Evolutionary conservation across 2,329 filamentous ascomycete species (phyloP).

Genomic region (Cytospora leucostoma): DNA sequence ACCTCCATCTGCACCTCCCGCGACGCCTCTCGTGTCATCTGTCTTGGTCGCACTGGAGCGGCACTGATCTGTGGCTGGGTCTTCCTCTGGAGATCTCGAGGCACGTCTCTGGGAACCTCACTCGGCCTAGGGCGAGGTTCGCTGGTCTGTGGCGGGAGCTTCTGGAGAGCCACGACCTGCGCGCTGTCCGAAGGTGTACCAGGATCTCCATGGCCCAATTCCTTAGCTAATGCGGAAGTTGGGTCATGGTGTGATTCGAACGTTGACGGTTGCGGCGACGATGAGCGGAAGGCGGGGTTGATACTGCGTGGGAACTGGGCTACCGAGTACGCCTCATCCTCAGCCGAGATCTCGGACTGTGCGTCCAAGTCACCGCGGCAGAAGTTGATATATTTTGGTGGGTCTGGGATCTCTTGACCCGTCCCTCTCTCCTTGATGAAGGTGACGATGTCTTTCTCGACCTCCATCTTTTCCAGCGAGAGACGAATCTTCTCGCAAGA

Average conservation of each 20-base stretch:
- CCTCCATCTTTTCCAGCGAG: conserved; percentile 91
- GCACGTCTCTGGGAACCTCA: conserved; percentile 11
- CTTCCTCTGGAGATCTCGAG: conserved; percentile 22
- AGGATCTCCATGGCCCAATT: conserved; percentile 62
- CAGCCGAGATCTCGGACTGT: conserved; percentile 72
- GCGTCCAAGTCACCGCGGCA: conserved; percentile 86
- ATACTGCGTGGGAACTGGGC: conserved; percentile 94
- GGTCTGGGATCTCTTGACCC: conserved; percentile 94
- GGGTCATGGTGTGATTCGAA: conserved; percentile 92
- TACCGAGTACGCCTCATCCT: conserved; percentile 88
- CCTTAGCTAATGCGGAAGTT: conserved; percentile 69
- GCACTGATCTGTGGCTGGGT: conserved; percentile 21
- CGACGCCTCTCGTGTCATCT: conserved; percentile 30
- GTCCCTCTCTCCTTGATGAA: conserved; percentile 92
- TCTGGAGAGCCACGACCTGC: conserved; percentile 54
- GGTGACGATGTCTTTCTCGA: conserved; percentile 86
- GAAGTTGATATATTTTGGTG: conserved; percentile 98
- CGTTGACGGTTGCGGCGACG: conserved; percentile 90
- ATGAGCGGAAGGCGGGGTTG: conserved; percentile 93
- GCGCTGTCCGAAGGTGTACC: conserved; percentile 51
- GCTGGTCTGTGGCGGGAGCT: conserved; percentile 34
- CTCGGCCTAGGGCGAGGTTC: conserved; percentile 13
- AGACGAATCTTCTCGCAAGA: conserved; percentile 96
- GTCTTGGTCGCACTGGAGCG: conserved; percentile 25
- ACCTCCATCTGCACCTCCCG: conserved; percentile 5